Base-by-base conservation (phyloP, 805 yeast genomes). In the Barnettozyma botsteinii region DNA sequence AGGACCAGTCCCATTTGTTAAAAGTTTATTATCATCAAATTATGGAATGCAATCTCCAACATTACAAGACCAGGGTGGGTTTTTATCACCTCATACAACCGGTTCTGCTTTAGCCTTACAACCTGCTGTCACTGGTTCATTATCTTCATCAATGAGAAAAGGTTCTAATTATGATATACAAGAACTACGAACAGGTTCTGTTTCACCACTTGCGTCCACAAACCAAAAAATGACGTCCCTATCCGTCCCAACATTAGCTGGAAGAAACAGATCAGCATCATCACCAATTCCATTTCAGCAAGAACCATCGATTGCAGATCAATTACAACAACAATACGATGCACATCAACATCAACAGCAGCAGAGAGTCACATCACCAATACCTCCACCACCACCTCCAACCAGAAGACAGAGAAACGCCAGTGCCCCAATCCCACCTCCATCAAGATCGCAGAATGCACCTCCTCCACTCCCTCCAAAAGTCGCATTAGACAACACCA, bases 41-140 rank as follows among this genome's bases (percentile, higher is more conserved):
- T 31, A 31, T 18, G 35, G 27, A 21, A 30, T 33, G 13, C 39
- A 34, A 33, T 14, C 21, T 10, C 14, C 30, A 5, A 4, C 30
- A 27, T 14, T 17, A 14, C 33, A n/a, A 20, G 33, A 25, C 8
- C 14, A n/a, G 9, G 31, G 34, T 25, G 49, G 44, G 1, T 33
- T 28, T 17, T 27, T 51, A 21, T 45, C 50, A 13, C 51, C 55
- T 21, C 43, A 41, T 20, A 31, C 42, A 38, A 35, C 40, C 26
- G 43, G 45, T 21, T 21, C 35, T 40, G 14, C 22, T 22, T 9
- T 6, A 14, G 26, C 62, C 5, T 42, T 65, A 38, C 55, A 52
- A 35, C 70, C 70, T 4, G 52, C 69, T 23, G 61, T 65, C 35
- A 66, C 72, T 1, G 70, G 70, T 0, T 65, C 71, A 8, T 66